Conservation (phyloP, 345 rosid genomes). For the Aquilaria yunnanensis region DNA sequence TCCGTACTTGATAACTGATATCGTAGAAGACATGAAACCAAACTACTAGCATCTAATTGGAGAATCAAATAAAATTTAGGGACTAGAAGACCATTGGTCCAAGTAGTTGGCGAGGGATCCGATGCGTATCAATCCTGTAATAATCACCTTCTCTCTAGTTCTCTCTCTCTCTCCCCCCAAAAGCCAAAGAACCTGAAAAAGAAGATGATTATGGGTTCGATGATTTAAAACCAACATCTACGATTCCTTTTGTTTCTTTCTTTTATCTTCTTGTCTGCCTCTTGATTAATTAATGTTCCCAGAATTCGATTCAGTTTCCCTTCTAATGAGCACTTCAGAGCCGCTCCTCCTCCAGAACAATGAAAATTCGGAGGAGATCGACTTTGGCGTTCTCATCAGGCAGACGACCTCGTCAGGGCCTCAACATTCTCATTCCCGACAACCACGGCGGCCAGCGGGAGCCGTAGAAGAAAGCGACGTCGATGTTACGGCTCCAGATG, state of each 20-base stretch:
- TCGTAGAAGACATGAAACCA: too few relatives aligned
- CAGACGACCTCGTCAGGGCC: slow-evolving; percentile 9
- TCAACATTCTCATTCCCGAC: background rate
- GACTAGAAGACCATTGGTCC: slow-evolving; percentile 22
- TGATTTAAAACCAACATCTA: background rate
- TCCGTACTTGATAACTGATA: too few relatives aligned
- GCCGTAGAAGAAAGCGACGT: slow-evolving; percentile 1
- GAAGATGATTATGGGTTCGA: background rate
- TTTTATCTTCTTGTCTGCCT: background rate
- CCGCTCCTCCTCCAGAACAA: slow-evolving; percentile 20
- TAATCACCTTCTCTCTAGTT: slow-evolving; percentile 1
- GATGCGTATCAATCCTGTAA: slow-evolving; percentile 19
- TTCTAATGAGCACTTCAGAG: slow-evolving; percentile 28
- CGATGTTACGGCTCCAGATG: background rate
- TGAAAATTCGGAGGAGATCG: slow-evolving; percentile 14
- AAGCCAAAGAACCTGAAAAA: background rate
- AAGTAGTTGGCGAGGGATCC: slow-evolving; percentile 24
- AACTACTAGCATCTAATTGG: too few relatives aligned
- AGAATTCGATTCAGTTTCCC: slow-evolving; percentile 5
- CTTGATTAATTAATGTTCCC: slow-evolving; percentile 2
- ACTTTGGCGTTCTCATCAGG: slow-evolving; percentile 22
- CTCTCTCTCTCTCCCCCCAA: slow-evolving; percentile 10
- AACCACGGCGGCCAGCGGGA: too few relatives aligned
- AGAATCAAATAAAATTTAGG: slow-evolving; percentile 8
- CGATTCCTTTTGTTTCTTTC: background rate